Evolutionary conservation across 2,329 filamentous ascomycete species (phyloP).

Genomic region (Plenodomus lindquistii): DNA sequence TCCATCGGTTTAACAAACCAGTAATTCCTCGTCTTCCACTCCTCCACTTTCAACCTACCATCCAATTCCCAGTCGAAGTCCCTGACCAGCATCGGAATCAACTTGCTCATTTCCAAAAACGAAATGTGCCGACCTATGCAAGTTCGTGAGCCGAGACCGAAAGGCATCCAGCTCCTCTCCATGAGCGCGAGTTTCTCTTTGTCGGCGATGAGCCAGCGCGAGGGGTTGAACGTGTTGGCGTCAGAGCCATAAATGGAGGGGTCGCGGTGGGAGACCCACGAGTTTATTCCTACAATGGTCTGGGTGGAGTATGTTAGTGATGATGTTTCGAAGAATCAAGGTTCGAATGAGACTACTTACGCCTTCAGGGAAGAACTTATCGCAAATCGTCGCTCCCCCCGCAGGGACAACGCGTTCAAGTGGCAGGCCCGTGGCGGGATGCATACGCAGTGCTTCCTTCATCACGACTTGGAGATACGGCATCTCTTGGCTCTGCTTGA

Average conservation of each 20-base stretch:
- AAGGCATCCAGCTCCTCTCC: slow-evolving; percentile 23
- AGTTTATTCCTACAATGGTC: slow-evolving; percentile 26
- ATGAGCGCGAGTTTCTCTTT: slow-evolving; percentile 16
- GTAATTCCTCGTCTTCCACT: slow-evolving; percentile 14
- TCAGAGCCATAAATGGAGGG: slow-evolving; percentile 19
- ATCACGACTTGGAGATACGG: slow-evolving; percentile 35
- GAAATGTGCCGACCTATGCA: slow-evolving; percentile 24
- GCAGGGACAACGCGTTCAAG: slow-evolving; percentile 25
- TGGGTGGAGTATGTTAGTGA: slow-evolving; percentile 1
- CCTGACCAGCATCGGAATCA: slow-evolving; percentile 12
- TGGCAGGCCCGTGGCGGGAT: slow-evolving; percentile 27
- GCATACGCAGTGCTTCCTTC: slow-evolving; percentile 30
- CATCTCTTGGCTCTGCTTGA: slow-evolving; percentile 30
- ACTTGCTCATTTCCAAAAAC: slow-evolving; percentile 11
- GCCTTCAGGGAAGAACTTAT: slow-evolving; percentile 21
- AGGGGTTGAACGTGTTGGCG: slow-evolving; percentile 19
- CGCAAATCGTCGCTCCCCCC: slow-evolving; percentile 17
- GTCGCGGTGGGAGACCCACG: slow-evolving; percentile 24
- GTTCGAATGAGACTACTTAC: slow-evolving; percentile 1
- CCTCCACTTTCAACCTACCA: slow-evolving; percentile 5
- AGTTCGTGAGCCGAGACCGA: slow-evolving; percentile 21
- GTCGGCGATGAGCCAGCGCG: slow-evolving; percentile 22
- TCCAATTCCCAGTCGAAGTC: slow-evolving; percentile 17
- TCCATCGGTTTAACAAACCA: slow-evolving; percentile 17
- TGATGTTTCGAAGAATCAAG: background rate